Evolutionary conservation across 805 yeast genomes (phyloP).

Genomic region (Nakazawaea sp.): DNA sequence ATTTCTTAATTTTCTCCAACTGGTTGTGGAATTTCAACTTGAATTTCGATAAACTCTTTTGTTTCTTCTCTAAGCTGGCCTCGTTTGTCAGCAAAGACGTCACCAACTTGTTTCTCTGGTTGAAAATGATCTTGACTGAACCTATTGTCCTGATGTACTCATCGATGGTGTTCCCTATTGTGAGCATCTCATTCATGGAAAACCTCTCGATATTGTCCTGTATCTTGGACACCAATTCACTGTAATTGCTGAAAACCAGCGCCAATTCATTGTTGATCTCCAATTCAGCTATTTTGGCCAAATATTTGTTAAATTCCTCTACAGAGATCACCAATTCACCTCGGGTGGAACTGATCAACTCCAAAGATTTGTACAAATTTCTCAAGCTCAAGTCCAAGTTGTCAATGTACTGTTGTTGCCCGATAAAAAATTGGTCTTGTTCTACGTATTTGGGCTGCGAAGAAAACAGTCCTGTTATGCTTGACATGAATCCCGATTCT

Average conservation of each 20-base stretch:
- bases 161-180: slow-evolving; percentile 81
- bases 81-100: slow-evolving; percentile 38
- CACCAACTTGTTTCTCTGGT: slow-evolving; percentile 59
- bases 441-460: slow-evolving; percentile 61
- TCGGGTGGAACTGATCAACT: slow-evolving; percentile 67
- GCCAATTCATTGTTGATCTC: slow-evolving; percentile 67
- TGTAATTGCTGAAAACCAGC: slow-evolving; percentile 61
- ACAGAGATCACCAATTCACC: slow-evolving; percentile 63
- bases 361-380: slow-evolving; percentile 64
- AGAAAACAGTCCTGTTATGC: slow-evolving; percentile 60
- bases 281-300: slow-evolving; percentile 30
- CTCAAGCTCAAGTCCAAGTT: slow-evolving; percentile 67
- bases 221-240: slow-evolving; percentile 63
- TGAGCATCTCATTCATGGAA: slow-evolving; percentile 77
- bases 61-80: slow-evolving; percentile 36
- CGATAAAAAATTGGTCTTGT: slow-evolving; percentile 70
- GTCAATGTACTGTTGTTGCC: slow-evolving; percentile 63
- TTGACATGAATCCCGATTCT: slow-evolving; percentile 47
- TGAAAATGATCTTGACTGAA: slow-evolving; percentile 66
- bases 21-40: slow-evolving; percentile 39
- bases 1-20: slow-evolving; percentile 51
- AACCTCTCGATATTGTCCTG: slow-evolving; percentile 72
- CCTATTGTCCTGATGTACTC: slow-evolving; percentile 77
- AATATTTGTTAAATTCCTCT: slow-evolving; percentile 50
- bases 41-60: slow-evolving; percentile 35